Evolutionary conservation across 805 yeast species (phyloP).

Genomic region (Candida adriatica): DNA sequence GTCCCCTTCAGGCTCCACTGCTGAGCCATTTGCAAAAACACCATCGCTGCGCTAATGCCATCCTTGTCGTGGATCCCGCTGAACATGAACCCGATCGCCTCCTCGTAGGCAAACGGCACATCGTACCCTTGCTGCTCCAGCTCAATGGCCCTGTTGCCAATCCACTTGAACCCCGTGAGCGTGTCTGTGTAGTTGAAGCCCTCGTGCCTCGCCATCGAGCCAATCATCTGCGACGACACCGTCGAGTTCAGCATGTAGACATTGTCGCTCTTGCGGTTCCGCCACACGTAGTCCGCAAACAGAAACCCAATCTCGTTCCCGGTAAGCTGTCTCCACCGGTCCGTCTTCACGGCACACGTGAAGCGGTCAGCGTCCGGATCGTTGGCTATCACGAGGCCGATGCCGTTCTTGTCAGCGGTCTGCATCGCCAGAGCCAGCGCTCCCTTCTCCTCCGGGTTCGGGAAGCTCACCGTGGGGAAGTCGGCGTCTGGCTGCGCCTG

Average conservation of each 20-base stretch:
- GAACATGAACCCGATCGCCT: constrained; percentile 95
- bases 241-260: constrained; percentile 76
- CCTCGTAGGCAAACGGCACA: constrained; percentile 92
- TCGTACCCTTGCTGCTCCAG: constrained; percentile 52
- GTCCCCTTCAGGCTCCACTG: constrained; percentile 36
- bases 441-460: constrained; percentile 94
- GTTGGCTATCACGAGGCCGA: constrained; percentile 67
- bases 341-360: constrained; percentile 61
- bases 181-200: constrained; percentile 72
- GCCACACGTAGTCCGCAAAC: constrained; percentile 60
- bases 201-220: constrained; percentile 53
- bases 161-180: constrained; percentile 95
- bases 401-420: constrained; percentile 43
- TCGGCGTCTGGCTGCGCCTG: constrained; percentile 78
- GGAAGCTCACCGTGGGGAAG: constrained; percentile 81
- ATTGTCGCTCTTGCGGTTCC: constrained; percentile 22
- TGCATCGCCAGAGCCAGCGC: constrained; percentile 70
- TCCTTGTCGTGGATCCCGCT: constrained; percentile 82
- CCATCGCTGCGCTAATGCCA: constrained; percentile 74
- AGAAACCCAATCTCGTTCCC: constrained; percentile 90
- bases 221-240: constrained; percentile 81
- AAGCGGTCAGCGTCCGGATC: constrained; percentile 98
- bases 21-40: constrained; percentile 66
- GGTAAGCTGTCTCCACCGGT: constrained; percentile 68
- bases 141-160: constrained; percentile 81